Evolutionary conservation across 306 rosid genomes (phyloP).

Genomic region (Morella rubra): DNA sequence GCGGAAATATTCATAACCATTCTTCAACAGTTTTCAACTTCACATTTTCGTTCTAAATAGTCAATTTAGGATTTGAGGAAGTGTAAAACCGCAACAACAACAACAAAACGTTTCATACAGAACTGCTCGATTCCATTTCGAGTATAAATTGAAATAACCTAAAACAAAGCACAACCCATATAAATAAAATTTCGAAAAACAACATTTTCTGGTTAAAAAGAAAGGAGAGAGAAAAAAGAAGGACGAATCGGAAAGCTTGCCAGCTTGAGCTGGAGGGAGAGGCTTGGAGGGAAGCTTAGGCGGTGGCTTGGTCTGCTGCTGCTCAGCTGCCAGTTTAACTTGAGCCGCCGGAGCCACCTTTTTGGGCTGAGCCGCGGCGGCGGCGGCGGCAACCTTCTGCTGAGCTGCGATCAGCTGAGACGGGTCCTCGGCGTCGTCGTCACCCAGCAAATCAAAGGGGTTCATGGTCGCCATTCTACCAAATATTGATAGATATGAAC

Average conservation of each 20-base stretch:
- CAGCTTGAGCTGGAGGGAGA: conserved; percentile 77
- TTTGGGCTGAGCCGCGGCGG: conserved; percentile 24
- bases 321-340: conserved; percentile 33
- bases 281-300: conserved; percentile 85
- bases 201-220: not conserved
- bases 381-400: conserved; percentile 43
- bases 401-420: conserved; percentile 64
- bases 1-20: not conserved
- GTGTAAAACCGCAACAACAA: not conserved
- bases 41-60: not conserved
- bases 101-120: not conserved
- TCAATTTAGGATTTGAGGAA: not conserved
- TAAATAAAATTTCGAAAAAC: not conserved
- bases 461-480: conserved; percentile 73
- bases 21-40: not conserved
- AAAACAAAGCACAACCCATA: not conserved
- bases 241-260: conserved; percentile 35
- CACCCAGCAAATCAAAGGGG: conserved; percentile 89
- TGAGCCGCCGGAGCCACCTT: conserved; percentile 45
- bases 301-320: conserved; percentile 43
- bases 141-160: not conserved
- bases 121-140: not conserved
- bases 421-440: conserved; percentile 89
- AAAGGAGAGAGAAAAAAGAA: not conserved
- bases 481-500: not conserved